A percentile compares a stretch with the other conserved stretches of the same genome.
These are phyloP conservation scores for Castanea sativa DNA, from an alignment of 306 rosid species.

Conservation along the genomic window DNA sequence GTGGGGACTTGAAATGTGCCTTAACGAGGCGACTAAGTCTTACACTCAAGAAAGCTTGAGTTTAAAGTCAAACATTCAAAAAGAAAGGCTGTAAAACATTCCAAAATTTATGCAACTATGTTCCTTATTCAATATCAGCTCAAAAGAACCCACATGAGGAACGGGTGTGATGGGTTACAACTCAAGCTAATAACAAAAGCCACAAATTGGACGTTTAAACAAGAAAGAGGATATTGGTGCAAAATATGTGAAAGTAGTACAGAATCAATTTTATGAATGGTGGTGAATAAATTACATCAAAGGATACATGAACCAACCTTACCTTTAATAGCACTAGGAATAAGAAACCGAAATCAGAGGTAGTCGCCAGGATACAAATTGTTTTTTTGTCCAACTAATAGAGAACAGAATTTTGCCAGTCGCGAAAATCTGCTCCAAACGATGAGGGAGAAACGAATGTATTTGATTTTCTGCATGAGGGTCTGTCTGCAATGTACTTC, in stretches of 20 bases:
- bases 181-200: conserved; percentile 20
- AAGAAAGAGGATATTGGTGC: conserved; percentile 22
- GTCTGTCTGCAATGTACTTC: conserved; percentile 23
- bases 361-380: conserved; percentile 35
- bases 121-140: background rate
- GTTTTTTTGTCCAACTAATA: conserved; percentile 29
- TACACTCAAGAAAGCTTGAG: background rate
- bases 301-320: conserved; percentile 42
- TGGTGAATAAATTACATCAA: conserved; percentile 46
- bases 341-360: conserved; percentile 33
- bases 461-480: conserved; percentile 21
- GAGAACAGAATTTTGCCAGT: conserved; percentile 20
- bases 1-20: background rate
- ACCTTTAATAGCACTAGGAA: background rate
- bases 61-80: background rate
- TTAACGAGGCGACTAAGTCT: background rate
- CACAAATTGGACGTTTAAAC: conserved; percentile 17
- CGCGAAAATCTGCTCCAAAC: conserved; percentile 19
- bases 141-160: background rate
- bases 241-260: conserved; percentile 24
- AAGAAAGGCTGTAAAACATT: background rate
- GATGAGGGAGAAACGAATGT: conserved; percentile 15
- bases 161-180: background rate
- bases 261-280: conserved; percentile 45
- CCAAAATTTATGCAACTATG: background rate